Conservation (phyloP, 1,284 basidiomycete species). For the Nidula niveotomentosa region DNA sequence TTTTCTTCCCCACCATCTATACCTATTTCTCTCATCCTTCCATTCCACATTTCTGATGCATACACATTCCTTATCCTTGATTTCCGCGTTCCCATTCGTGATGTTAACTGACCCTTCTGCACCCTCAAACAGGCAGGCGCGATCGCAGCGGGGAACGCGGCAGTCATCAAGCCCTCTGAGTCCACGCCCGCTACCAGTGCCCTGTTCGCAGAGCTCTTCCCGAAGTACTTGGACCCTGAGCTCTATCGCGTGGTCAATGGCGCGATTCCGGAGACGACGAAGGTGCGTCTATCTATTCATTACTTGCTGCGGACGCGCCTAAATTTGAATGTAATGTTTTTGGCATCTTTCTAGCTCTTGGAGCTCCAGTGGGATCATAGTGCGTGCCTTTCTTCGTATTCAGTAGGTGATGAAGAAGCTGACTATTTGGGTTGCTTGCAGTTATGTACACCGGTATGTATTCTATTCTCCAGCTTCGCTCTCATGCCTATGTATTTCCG, state of each 20-base stretch:
- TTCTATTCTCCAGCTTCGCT: neutral
- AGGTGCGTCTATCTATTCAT: conserved; percentile 32
- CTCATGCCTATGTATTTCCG: too few species aligned
- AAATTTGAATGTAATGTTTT: too few species aligned
- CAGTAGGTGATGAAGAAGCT: neutral
- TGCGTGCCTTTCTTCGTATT: conserved; percentile 34
- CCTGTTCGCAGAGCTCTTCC: conserved; percentile 73
- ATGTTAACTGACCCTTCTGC: too few species aligned
- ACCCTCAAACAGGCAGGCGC: conserved; percentile 57
- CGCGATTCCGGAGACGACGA: conserved; percentile 72
- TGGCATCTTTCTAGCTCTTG: conserved; percentile 47
- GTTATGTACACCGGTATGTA: conserved; percentile 57
- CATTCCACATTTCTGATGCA: too few species aligned
- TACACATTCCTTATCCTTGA: too few species aligned
- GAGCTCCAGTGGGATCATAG: conserved; percentile 88
- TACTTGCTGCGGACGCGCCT: neutral
- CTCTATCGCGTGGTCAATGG: conserved; percentile 78
- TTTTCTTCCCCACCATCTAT: too few species aligned
- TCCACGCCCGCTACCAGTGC: conserved; percentile 64
- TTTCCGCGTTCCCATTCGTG: too few species aligned
- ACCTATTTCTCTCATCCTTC: too few species aligned
- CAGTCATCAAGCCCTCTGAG: conserved; percentile 83
- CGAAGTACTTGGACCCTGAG: conserved; percentile 81
- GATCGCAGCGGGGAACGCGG: conserved; percentile 79
- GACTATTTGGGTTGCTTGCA: conserved; percentile 18